A percentile compares a stretch with the other conserved stretches of the same genome.
These are phyloP conservation scores for Erodium trifolium DNA, from an alignment of 441 rosid genomes.

Conservation along the genomic window DNA sequence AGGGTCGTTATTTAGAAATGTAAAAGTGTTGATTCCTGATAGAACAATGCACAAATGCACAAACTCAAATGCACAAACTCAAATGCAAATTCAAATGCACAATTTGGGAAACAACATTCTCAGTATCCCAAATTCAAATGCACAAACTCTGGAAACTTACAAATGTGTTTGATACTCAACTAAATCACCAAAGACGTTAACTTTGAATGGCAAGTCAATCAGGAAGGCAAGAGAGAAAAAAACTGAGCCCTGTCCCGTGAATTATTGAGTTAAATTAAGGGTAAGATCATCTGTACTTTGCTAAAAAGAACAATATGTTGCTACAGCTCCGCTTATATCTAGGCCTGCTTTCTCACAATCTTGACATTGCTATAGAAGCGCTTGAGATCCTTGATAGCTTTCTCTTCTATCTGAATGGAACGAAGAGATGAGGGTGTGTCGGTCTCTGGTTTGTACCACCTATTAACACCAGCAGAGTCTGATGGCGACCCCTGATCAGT, in stretches of 20 bases:
- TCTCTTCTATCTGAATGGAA: constrained; percentile 92
- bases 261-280: not conserved
- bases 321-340: not conserved
- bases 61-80: too few species aligned
- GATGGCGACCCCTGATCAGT: constrained; percentile 75
- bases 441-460: constrained; percentile 90
- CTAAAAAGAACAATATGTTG: not conserved
- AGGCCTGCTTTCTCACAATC: constrained; percentile 60
- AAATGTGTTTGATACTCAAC: not conserved
- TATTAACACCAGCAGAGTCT: constrained; percentile 68
- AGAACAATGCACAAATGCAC: too few species aligned
- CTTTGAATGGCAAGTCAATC: not conserved
- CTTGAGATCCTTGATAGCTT: constrained; percentile 90
- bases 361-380: constrained; percentile 86
- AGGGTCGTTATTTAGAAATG: too few species aligned
- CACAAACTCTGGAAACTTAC: not conserved
- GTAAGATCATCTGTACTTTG: constrained; percentile 5
- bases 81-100: too few species aligned
- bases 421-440: constrained; percentile 74
- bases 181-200: not conserved
- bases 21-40: too few species aligned
- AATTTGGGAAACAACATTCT: not conserved
- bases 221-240: not conserved
- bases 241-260: not conserved
- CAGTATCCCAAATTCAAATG: not conserved